These are phyloP conservation scores for Carex pumila DNA, from an alignment of 176 grass and related monocot species.

Conservation along the genomic window DNA sequence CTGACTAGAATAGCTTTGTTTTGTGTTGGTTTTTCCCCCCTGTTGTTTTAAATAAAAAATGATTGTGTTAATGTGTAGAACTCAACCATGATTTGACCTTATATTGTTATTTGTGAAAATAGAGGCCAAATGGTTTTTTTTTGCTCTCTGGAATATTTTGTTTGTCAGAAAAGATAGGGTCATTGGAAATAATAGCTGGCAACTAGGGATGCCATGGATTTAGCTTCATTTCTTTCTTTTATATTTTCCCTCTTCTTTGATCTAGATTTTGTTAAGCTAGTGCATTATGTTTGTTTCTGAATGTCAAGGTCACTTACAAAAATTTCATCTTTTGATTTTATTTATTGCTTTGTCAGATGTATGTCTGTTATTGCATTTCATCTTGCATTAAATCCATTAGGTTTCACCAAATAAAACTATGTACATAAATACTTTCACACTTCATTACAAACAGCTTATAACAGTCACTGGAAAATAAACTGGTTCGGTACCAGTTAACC, in stretches of 20 bases:
- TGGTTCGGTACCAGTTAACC: not conserved
- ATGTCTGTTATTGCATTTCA: too few relatives aligned
- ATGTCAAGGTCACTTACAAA: not conserved
- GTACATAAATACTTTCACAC: not conserved
- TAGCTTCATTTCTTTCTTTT: not conserved
- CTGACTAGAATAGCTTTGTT: not conserved
- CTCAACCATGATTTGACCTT: not conserved
- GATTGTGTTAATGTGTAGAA: constrained; percentile 15
- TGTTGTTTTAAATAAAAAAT: not conserved
- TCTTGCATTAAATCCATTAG: not conserved
- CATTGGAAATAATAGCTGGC: constrained; percentile 2
- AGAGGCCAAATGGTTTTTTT: not conserved
- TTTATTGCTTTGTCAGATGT: not conserved
- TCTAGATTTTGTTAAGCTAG: not conserved
- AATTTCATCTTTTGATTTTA: not conserved
- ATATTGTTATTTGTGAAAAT: not conserved
- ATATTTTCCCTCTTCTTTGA: not conserved
- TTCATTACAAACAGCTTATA: not conserved
- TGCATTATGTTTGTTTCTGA: not conserved
- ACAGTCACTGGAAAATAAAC: not conserved
- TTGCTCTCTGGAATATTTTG: not conserved
- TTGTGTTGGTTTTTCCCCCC: constrained; percentile 6
- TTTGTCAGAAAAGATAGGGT: not conserved
- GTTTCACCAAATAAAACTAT: not conserved
- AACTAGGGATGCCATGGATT: not conserved